phyloP scores from a whole-genome alignment of 495 filamentous ascomycete genomes.

The Saxophila tyrrhenica region DNA sequence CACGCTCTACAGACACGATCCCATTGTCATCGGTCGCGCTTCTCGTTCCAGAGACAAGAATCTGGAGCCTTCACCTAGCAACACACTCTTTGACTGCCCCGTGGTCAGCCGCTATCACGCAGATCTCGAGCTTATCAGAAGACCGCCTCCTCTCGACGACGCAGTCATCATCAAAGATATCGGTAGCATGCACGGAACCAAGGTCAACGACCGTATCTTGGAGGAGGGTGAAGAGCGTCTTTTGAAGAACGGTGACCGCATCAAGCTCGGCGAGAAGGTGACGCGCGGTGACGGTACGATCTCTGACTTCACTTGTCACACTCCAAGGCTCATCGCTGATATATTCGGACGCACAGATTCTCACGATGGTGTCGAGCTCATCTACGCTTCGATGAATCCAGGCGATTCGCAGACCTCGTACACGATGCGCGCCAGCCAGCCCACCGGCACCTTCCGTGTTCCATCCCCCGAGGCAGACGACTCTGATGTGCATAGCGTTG shows the following conservation, averaged over 20 bases:
- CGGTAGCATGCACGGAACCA: constrained; percentile 49
- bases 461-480: constrained; percentile 5
- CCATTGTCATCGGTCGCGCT: constrained; percentile 44
- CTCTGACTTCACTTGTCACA: no score
- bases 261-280: constrained; percentile 13
- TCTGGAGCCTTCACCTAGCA: constrained; percentile 40
- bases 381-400: neutral
- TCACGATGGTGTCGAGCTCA: constrained; percentile 8
- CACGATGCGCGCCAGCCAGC: neutral
- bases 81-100: constrained; percentile 67
- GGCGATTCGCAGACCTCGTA: neutral
- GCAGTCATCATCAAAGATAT: constrained; percentile 36
- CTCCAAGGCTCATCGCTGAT: neutral
- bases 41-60: constrained; percentile 48
- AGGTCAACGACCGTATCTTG: constrained; percentile 22
- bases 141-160: constrained; percentile 18
- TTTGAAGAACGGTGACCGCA: constrained; percentile 6
- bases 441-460: constrained; percentile 8
- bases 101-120: constrained; percentile 78
- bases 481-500: neutral
- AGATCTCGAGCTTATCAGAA: constrained; percentile 31
- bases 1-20: constrained; percentile 1
- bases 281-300: constrained; percentile 9
- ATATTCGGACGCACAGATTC: neutral
- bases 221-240: neutral